phyloP scores from a whole-genome alignment of 441 rosid genomes.

The Capsella rubella region DNA sequence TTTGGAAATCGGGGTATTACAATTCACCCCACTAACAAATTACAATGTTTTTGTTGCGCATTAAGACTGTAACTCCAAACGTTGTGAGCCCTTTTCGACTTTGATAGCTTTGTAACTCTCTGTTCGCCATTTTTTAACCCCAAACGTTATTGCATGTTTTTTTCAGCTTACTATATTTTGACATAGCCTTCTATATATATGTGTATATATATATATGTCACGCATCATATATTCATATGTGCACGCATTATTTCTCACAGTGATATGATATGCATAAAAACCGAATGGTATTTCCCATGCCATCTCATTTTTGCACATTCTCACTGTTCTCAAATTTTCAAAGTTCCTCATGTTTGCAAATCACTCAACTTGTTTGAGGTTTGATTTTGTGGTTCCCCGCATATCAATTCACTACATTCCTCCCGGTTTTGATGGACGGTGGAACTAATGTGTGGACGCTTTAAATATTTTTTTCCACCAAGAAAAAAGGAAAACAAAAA shows the following conservation, averaged over 20 bases:
- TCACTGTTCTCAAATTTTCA: not conserved
- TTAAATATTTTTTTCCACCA: not conserved
- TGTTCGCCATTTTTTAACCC: too few species aligned
- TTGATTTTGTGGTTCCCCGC: not conserved
- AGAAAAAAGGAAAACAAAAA: not conserved
- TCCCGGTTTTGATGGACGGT: constrained; percentile 17
- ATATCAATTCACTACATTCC: not conserved
- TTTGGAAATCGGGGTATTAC: too few species aligned
- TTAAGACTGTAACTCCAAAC: too few species aligned
- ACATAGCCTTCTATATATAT: too few species aligned
- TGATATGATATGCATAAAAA: not conserved
- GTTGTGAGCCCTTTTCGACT: too few species aligned
- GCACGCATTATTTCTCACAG: not conserved
- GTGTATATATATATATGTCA: not conserved
- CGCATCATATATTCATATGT: too few species aligned
- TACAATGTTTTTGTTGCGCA: too few species aligned
- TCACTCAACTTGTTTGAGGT: not conserved
- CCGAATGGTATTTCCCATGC: not conserved
- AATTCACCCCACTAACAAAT: too few species aligned
- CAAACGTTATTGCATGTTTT: too few species aligned
- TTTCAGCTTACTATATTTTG: too few species aligned
- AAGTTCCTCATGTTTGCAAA: not conserved
- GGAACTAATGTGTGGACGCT: not conserved
- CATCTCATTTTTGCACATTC: not conserved
- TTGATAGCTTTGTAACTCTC: too few species aligned